Evolutionary conservation across 2,329 filamentous ascomycete genomes (phyloP).

Genomic region (Didymella sp.): DNA sequence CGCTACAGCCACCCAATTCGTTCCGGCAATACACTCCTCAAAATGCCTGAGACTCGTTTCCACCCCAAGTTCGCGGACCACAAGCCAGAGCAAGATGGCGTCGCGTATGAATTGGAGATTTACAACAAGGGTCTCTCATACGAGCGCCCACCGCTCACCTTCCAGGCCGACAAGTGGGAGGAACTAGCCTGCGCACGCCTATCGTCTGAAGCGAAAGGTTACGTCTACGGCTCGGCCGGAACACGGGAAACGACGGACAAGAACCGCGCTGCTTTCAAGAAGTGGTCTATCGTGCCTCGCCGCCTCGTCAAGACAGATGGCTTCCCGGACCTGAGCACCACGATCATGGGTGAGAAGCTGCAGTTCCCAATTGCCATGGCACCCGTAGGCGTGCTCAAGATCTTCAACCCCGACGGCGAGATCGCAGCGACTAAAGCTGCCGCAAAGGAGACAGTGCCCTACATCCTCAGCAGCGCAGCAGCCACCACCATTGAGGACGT

Average conservation of each 20-base stretch:
- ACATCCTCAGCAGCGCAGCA: slow-evolving; percentile 69
- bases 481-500: slow-evolving; percentile 69
- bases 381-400: slow-evolving; percentile 70
- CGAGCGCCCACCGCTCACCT: slow-evolving; percentile 44
- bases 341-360: slow-evolving; percentile 52
- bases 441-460: slow-evolving; percentile 66
- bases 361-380: slow-evolving; percentile 65
- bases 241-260: slow-evolving; percentile 42
- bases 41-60: slow-evolving; percentile 22
- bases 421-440: slow-evolving; percentile 66
- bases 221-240: slow-evolving; percentile 45
- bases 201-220: slow-evolving; percentile 43
- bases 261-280: slow-evolving; percentile 36
- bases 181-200: slow-evolving; percentile 37
- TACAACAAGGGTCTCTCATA: slow-evolving; percentile 45
- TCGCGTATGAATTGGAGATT: slow-evolving; percentile 39
- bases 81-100: slow-evolving; percentile 25
- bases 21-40: background rate
- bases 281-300: slow-evolving; percentile 33
- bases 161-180: slow-evolving; percentile 35
- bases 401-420: slow-evolving; percentile 71
- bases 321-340: slow-evolving; percentile 24
- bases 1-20: background rate
- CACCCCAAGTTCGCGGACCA: slow-evolving; percentile 21
- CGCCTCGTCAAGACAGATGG: slow-evolving; percentile 21